A percentile compares a stretch with the other conserved stretches of the same genome.
Evolutionary conservation across 179 eudicot species (phyloP).

Genomic region (Heliamphora pulchella): DNA sequence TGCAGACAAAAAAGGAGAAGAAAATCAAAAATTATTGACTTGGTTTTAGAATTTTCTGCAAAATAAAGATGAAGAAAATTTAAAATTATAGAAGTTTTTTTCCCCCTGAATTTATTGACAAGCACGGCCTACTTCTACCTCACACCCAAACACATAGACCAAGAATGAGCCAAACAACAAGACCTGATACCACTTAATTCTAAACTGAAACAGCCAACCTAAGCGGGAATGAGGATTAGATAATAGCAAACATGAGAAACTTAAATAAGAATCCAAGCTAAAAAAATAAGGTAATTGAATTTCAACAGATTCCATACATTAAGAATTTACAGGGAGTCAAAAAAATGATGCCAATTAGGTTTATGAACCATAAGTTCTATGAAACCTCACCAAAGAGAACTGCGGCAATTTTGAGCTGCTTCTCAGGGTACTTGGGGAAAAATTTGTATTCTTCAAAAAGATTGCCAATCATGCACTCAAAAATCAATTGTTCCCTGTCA

Average conservation of each 20-base stretch:
- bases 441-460: slow-evolving; percentile 92
- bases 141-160: not conserved
- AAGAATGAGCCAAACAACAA: not conserved
- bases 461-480: slow-evolving; percentile 86
- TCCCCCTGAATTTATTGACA: not conserved
- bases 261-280: not conserved
- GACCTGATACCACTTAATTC: not conserved
- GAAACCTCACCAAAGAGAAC: slow-evolving; percentile 64
- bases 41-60: not conserved
- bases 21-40: too few relatives aligned
- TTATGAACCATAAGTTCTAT: not conserved
- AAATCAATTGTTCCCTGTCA: slow-evolving; percentile 78
- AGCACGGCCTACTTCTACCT: not conserved
- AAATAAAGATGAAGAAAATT: not conserved
- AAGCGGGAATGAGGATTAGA: not conserved
- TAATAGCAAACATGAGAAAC: not conserved
- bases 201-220: not conserved
- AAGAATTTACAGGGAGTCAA: not conserved
- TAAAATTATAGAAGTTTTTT: not conserved
- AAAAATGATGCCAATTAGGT: not conserved
- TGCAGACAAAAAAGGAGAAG: not conserved
- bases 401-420: slow-evolving; percentile 86
- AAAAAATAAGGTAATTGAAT: not conserved
- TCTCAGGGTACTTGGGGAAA: slow-evolving; percentile 83
- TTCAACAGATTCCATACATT: not conserved